Percentiles rank a stretch among this genome's conserved stretches.
These are phyloP conservation scores for Lepidium didymum DNA, from an alignment of 345 rosid species.

Conservation along the genomic window DNA sequence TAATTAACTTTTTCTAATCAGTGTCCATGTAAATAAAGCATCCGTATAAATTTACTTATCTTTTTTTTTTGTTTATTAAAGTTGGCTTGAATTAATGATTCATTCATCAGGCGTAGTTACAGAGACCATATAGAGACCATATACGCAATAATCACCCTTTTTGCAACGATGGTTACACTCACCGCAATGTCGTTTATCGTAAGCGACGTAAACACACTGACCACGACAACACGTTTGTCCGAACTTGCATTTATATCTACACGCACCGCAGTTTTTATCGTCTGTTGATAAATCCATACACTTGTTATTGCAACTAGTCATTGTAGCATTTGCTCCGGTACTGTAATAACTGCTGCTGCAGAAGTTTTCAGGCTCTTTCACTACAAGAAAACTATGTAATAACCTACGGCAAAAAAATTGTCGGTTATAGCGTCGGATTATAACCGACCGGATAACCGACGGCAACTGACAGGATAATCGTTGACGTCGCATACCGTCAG, in stretches of 20 bases:
- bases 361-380: slow-evolving; percentile 27
- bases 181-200: slow-evolving; percentile 77
- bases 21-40: slow-evolving; percentile 26
- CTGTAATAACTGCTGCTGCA: slow-evolving; percentile 28
- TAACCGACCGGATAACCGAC: no score
- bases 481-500: no score
- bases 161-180: slow-evolving; percentile 55
- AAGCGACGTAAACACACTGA: slow-evolving; percentile 43
- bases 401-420: no score
- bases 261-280: slow-evolving; percentile 59
- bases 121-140: no score
- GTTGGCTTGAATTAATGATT: slow-evolving; percentile 2
- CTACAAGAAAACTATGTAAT: no score
- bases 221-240: slow-evolving; percentile 64
- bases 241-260: slow-evolving; percentile 62
- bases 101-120: slow-evolving; percentile 50
- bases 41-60: slow-evolving; percentile 9
- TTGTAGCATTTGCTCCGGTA: slow-evolving; percentile 27
- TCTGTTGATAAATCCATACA: slow-evolving; percentile 49
- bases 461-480: no score
- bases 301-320: slow-evolving; percentile 73
- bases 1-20: slow-evolving; percentile 2
- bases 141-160: slow-evolving; percentile 38
- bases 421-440: no score
- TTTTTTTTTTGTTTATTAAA: not conserved